Conservation (phyloP, 2,329 filamentous ascomycete species). For the Chaetothyriales sp. region DNA sequence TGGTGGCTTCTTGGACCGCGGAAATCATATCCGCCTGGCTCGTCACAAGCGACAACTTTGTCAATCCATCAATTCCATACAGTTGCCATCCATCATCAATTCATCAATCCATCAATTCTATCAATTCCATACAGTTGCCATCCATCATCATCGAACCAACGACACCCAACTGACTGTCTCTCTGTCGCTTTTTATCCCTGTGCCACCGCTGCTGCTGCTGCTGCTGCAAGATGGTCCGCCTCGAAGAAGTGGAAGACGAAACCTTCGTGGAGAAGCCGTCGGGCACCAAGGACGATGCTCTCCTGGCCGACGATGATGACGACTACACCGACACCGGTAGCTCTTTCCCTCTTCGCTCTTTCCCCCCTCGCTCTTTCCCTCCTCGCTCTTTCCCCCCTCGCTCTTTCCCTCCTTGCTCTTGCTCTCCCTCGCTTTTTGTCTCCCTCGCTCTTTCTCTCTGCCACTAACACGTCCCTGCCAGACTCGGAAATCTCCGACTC, state of each 20-base stretch:
- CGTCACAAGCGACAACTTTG: background rate
- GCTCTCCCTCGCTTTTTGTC: constrained; percentile 21
- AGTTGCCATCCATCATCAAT: background rate
- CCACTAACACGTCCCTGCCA: constrained; percentile 43
- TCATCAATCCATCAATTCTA: no score
- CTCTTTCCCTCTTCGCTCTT: constrained; percentile 20
- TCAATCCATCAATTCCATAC: background rate
- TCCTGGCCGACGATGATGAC: constrained; percentile 46
- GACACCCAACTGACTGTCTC: background rate
- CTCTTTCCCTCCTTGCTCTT: constrained; percentile 5
- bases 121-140: no score
- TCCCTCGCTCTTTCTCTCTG: constrained; percentile 6
- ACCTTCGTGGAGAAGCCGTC: constrained; percentile 68
- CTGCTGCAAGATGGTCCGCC: constrained; percentile 62
- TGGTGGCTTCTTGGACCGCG: background rate
- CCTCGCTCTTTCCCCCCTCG: constrained; percentile 5
- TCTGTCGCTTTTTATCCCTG: background rate
- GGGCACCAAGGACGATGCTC: constrained; percentile 44
- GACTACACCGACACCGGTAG: constrained; percentile 88
- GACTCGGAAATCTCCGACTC: constrained; percentile 78
- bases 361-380: constrained; percentile 4
- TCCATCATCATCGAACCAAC: no score
- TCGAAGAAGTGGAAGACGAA: constrained; percentile 93
- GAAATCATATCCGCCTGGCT: background rate
- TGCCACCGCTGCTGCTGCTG: no score